Base-by-base conservation (phyloP, 2,329 filamentous ascomycete genomes). In the Curvularia sp. region DNA sequence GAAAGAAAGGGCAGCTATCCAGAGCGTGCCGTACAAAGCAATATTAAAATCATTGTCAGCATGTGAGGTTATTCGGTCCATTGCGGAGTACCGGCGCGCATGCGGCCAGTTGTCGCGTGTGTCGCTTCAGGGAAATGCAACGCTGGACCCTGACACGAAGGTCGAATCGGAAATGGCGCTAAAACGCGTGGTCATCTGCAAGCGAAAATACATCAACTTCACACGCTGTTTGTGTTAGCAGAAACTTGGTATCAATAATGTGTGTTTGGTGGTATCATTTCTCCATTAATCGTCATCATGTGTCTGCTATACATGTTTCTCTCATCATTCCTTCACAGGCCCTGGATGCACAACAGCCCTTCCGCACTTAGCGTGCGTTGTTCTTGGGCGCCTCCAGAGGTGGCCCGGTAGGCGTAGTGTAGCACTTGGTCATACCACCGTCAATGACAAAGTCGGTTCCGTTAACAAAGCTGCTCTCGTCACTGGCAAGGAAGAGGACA, bases 381-480 rank as follows among this genome's bases (percentile, higher is more conserved):
- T 85, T 86, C 74, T 79, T 76, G 8, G 86, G 86, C 4, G 84
- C 78, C 64, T 79, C 72, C 10, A 84, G 80, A 1, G 86, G 77
- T 1, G 84, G 82, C 12, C 86, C 86, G 64, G 88, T 84, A 18
- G 85, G 82, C 15, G 86, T 88, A 47, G 87, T 85, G 77, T 97
- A 98, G 44, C 93, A 85, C 84, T 91, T 97, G 71, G 88, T 94
- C 91, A 99, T 92, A 60, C 94, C 94, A 58, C 95, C 95, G 72
- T 99, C 95, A 26, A 98, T 93, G 4, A 96, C 89, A 80, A 98
- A 96, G 75, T 98, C 95, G 58, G 87, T 89, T 10, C 91, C 93
- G 65, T 95, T 96, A 72, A 96, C 90, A 70, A 96, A 96, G 82
- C 90, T 92, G 72, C 89, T 88, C 82, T 96, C 92, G 67, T 96